Conservation (phyloP, 306 rosid genomes). For the Malus fusca region DNA sequence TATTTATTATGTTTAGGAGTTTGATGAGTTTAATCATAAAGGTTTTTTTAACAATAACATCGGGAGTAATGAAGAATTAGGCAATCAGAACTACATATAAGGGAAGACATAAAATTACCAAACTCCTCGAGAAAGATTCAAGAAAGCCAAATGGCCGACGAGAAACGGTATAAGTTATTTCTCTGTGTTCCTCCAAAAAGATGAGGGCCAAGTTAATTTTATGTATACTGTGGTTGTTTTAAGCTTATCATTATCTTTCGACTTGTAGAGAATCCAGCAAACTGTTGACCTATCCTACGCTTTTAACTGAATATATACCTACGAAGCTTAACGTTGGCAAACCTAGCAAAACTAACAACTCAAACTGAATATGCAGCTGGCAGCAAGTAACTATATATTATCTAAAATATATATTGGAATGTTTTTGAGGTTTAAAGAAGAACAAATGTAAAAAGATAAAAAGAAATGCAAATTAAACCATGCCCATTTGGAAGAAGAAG, state of each 20-base stretch:
- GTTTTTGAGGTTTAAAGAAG: background rate
- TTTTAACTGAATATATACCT: background rate
- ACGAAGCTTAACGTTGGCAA: background rate
- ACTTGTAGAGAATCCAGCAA: background rate
- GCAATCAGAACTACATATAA: too few species aligned
- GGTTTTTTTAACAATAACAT: too few species aligned
- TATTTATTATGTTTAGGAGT: too few species aligned
- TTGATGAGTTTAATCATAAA: too few species aligned
- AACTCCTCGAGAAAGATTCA: too few species aligned
- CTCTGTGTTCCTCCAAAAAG: too few species aligned
- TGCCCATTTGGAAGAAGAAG: slow-evolving; percentile 30
- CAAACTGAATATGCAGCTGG: background rate
- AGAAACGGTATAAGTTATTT: too few species aligned
- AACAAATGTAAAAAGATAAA: background rate
- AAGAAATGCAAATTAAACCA: background rate
- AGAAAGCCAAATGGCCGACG: too few species aligned
- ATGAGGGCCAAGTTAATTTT: too few species aligned
- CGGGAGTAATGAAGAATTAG: too few species aligned
- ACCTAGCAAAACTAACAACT: background rate
- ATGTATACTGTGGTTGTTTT: background rate
- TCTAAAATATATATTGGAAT: background rate
- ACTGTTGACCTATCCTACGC: background rate
- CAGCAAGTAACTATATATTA: background rate
- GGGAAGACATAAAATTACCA: too few species aligned
- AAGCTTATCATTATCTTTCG: background rate